Evolutionary conservation across 495 filamentous ascomycete species (phyloP).

Genomic region (Emericellopsis terricola): DNA sequence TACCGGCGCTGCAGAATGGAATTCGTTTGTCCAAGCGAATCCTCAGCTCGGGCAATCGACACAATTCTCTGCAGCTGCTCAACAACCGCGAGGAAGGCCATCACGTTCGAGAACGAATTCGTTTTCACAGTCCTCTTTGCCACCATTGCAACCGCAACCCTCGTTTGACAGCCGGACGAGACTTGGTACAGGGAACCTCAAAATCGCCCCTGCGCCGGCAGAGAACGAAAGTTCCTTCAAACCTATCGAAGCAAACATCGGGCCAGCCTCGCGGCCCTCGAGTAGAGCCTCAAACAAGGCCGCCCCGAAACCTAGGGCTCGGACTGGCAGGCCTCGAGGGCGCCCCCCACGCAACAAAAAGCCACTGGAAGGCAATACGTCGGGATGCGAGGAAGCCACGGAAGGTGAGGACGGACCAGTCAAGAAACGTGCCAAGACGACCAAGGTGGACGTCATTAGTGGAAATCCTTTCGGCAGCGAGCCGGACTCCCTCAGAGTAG

Average conservation of each 20-base stretch:
- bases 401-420: constrained; percentile 30
- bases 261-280: constrained; percentile 27
- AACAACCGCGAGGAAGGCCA: constrained; percentile 5
- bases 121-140: neutral
- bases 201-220: constrained; percentile 1
- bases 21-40: constrained; percentile 26
- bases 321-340: constrained; percentile 26
- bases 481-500: constrained; percentile 66
- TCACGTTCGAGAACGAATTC: neutral
- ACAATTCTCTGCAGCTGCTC: constrained; percentile 14
- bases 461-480: constrained; percentile 50
- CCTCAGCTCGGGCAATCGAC: constrained; percentile 11
- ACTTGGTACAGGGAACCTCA: neutral
- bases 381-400: constrained; percentile 55
- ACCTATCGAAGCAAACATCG: too few species aligned
- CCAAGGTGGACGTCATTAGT: constrained; percentile 46
- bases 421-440: constrained; percentile 59
- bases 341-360: constrained; percentile 30
- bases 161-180: too few species aligned
- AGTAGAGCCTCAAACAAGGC: constrained; percentile 20
- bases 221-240: constrained; percentile 2
- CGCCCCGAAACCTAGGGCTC: constrained; percentile 5
- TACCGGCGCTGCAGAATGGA: constrained; percentile 30
- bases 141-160: neutral
- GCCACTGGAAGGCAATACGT: constrained; percentile 30